Evolutionary conservation across 768 basidiomycete genomes (phyloP).

Genomic region (Pseudohyphozyma bogoriensis): DNA sequence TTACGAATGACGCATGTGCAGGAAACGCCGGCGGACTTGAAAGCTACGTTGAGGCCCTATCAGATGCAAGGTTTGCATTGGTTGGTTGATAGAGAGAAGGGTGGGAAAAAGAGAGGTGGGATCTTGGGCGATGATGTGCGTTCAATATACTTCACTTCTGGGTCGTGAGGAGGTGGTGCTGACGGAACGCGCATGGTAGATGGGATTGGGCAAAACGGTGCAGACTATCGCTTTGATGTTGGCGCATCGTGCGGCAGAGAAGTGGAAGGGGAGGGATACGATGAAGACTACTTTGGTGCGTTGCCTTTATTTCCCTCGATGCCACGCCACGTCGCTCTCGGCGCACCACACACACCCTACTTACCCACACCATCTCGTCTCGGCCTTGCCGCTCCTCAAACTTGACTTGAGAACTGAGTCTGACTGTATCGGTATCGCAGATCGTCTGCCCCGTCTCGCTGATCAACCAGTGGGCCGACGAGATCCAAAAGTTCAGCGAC

Average conservation of each 20-base stretch:
- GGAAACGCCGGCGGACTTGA: background rate
- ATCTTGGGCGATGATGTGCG: constrained; percentile 37
- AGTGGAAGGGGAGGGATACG: constrained; percentile 62
- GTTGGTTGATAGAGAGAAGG: constrained; percentile 75
- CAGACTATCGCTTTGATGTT: constrained; percentile 81
- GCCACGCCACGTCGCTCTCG: background rate
- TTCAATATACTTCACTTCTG: background rate
- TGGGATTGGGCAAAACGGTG: constrained; percentile 59
- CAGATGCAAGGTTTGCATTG: constrained; percentile 75
- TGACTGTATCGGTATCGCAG: no score
- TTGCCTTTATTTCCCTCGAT: no score
- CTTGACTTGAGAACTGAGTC: no score
- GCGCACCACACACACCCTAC: background rate
- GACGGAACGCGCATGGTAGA: constrained; percentile 48
- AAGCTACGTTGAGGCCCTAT: constrained; percentile 16
- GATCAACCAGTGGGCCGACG: constrained; percentile 80
- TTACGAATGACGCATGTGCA: background rate
- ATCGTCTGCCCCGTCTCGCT: constrained; percentile 81
- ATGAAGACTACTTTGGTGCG: constrained; percentile 56
- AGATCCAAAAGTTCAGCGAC: constrained; percentile 55
- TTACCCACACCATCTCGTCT: no score
- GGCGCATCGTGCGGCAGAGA: constrained; percentile 58
- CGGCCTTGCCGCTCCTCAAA: no score
- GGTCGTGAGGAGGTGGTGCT: constrained; percentile 30
- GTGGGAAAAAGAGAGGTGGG: constrained; percentile 56